These are phyloP conservation scores for Globisporangium nodosum DNA, from an alignment of 352 stramenopile genomes.

Conservation along the genomic window DNA sequence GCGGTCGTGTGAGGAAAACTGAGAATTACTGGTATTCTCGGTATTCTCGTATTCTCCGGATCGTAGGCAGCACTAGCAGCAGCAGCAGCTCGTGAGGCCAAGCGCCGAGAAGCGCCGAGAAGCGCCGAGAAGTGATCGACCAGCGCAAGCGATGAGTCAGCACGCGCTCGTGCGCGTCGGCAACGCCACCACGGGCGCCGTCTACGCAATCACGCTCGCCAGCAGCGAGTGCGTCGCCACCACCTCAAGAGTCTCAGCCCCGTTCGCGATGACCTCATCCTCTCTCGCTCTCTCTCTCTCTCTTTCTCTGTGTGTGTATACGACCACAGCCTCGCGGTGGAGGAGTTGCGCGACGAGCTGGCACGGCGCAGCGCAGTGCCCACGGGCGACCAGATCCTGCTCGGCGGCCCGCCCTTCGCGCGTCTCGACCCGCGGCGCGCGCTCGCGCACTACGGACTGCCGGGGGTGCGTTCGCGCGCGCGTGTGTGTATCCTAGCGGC, in stretches of 20 bases:
- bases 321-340: conserved; percentile 48
- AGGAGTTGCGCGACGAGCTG: conserved; percentile 66
- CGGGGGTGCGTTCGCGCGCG: conserved; percentile 21
- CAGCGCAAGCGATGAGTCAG: conserved; percentile 10
- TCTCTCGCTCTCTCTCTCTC: neutral
- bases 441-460: conserved; percentile 63
- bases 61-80: neutral
- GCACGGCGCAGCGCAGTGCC: conserved; percentile 53
- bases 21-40: too few species aligned
- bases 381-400: conserved; percentile 66
- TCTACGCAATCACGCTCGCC: conserved; percentile 28
- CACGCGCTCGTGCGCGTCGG: conserved; percentile 34
- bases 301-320: neutral
- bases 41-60: too few species aligned
- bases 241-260: neutral
- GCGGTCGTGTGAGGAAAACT: too few species aligned
- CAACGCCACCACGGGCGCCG: conserved; percentile 36
- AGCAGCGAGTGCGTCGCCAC: conserved; percentile 42
- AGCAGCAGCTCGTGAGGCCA: neutral
- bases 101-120: neutral
- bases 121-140: conserved; percentile 1
- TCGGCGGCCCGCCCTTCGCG: conserved; percentile 71
- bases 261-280: conserved; percentile 2
- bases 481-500: neutral
- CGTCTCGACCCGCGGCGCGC: conserved; percentile 65